These are phyloP conservation scores for Atkinsonella texensis DNA, from an alignment of 2,329 filamentous ascomycete species.

Conservation along the genomic window DNA sequence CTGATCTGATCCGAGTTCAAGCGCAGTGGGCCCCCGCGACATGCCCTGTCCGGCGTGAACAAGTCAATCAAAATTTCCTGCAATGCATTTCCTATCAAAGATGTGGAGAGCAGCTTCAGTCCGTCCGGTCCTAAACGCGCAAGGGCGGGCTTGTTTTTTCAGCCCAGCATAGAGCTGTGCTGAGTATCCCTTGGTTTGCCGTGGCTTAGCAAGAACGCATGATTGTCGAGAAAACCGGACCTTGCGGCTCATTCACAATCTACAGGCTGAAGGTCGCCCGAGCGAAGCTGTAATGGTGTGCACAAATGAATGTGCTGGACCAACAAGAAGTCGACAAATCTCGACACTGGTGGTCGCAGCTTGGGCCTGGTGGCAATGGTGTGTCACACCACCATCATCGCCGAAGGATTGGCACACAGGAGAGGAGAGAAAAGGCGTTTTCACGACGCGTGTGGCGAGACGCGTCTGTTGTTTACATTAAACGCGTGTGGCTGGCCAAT, in stretches of 20 bases:
- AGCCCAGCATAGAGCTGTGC: not conserved
- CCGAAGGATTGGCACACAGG: not conserved
- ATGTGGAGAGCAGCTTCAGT: too few relatives aligned
- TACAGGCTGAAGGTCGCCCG: not conserved
- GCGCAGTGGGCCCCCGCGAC: too few relatives aligned
- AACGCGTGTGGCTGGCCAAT: conserved; percentile 2
- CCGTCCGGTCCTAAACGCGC: too few relatives aligned
- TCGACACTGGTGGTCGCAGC: not conserved
- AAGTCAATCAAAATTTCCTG: too few relatives aligned
- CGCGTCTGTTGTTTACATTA: conserved; percentile 7
- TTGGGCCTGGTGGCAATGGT: not conserved
- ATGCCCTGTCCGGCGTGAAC: too few relatives aligned
- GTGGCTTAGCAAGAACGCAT: not conserved
- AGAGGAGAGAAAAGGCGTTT: not conserved
- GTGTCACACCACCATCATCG: not conserved
- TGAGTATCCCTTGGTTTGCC: not conserved
- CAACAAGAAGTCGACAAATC: conserved; percentile 1
- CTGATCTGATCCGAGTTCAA: too few relatives aligned
- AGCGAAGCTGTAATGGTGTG: not conserved
- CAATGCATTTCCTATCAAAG: too few relatives aligned
- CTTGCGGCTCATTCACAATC: not conserved
- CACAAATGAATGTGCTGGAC: not conserved
- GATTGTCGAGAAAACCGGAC: not conserved
- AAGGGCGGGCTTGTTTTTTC: not conserved
- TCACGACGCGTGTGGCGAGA: conserved; percentile 2